Evolutionary conservation across 495 filamentous ascomycete species (phyloP), one percentile per base, ranked within the genome.

Genomic region (Astrocystis sublimbata): DNA sequence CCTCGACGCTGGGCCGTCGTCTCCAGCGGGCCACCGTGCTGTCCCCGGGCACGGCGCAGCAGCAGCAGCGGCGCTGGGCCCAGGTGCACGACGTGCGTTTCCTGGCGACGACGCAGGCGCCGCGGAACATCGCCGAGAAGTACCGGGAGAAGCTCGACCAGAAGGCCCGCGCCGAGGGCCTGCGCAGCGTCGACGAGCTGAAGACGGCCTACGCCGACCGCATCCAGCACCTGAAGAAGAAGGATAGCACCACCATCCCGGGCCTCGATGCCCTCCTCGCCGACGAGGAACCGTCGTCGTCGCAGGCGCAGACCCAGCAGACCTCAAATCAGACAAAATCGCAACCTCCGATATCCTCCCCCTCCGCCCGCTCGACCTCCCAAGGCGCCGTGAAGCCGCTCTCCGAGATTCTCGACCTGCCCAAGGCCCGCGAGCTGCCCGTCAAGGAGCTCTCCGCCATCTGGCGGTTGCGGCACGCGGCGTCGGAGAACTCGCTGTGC

Each of bases 51-150:
- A 67, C 60, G 41, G 52, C 50, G 30, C 46, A 30, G 46, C 36
- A 38, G 1, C 35, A 73, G 64, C 94, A 98, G 70, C 83, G 89
- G 54, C 86, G 96, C 66, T 93, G 91, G 89, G 96, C 94, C 8
- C 91, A 89, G 64, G 92, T 96, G 9, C 90, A 93, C 75, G 92
- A 97, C 76, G 87, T 96, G 45, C 92, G 93, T 43, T 96, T 94
- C 80, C 80, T 96, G 19, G 89, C 88, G 23, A 80, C 79, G 30
- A 78, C 81, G 28, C 72, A 79, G 75, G 67, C 84, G 45, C 77
- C 85, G 26, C 85, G 86, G 33, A 82, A 78, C 65, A 78, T 97
- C 19, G 67, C 88, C 41, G 92, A 96, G 62, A 96, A 90, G 73
- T 98, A 98, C 79, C 84, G 85, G 64, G 81, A 87, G 62, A 96